Base-by-base conservation (phyloP, 2,329 filamentous ascomycete species). In the Aspergillus pseudoviridinutans region DNA sequence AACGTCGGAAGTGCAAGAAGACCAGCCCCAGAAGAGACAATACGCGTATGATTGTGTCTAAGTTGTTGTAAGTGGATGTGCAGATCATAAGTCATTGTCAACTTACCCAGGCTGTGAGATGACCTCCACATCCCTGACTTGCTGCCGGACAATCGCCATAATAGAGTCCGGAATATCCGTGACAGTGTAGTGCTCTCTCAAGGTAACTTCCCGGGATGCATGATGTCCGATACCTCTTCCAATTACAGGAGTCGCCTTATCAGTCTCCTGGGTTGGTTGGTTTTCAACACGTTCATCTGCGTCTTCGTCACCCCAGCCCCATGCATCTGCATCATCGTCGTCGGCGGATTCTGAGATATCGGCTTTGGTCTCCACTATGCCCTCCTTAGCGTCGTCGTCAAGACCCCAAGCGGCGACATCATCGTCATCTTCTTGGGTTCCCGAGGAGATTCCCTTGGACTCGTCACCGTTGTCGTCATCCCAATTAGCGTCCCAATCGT, bases 181-280 rank as follows among this genome's bases (percentile, higher is more conserved):
- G 53, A 96, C 89, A 58, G 87, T 90, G 72, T 96, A 99, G 1
- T 84, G 89, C 75, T 99, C 94, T 60, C 83, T 89, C 49, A 97
- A 76, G 0, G 90, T 89, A 58, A 97, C 77, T 69, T 94, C 89
- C 55, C 85, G 80, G 8, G 79, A 58, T 17, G 54, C 20, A 28
- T 57, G 50, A 54, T 65, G 38, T 22, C 58, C 52, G 47, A 58
- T 54, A 27, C 61, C 60, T 22, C 61, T 59, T 29, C 59, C 64
- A 44, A 67, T 65, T 44, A 61, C 54, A 58, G 73, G 65, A 27
- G 65, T 63, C 5, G 59, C 17, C 27, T 42, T 42, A 38, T 61
- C 20, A 6, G 66, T 47, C 32, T 67, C 54, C 44, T 66, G 59
- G 24, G 61, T 52, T 49, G 66, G 62, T n/a, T 51, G 50, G 53